phyloP scores from a whole-genome alignment of 73 alveolate genomes.

The Effrenium voratum region DNA sequence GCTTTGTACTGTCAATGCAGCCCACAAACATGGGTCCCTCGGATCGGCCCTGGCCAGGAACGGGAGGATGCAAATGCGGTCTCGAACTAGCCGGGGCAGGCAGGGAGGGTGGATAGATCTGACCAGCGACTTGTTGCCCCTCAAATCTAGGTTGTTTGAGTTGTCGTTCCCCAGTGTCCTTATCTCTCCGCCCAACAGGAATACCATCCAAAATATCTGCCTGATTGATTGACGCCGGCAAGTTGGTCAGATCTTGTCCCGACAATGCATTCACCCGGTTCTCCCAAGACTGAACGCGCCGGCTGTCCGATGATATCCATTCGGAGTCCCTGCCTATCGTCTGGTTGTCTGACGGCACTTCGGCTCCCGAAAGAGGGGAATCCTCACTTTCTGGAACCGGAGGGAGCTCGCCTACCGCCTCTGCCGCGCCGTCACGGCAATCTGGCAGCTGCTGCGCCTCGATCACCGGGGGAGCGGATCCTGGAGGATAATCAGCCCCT shows the following conservation, averaged over 20 bases:
- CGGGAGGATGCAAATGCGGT: no score
- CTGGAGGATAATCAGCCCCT: neutral
- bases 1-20: no score
- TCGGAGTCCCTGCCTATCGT: neutral
- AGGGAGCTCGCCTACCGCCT: no score
- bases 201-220: neutral
- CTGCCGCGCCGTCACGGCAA: neutral
- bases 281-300: neutral
- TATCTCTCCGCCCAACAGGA: neutral
- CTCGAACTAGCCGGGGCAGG: no score
- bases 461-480: neutral
- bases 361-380: neutral
- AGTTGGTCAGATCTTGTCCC: neutral
- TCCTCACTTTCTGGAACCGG: neutral
- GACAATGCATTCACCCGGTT: neutral
- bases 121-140: no score
- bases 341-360: no score
- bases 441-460: neutral
- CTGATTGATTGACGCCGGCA: neutral
- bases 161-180: no score
- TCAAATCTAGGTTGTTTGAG: no score
- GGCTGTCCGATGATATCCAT: neutral
- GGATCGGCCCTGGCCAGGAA: no score
- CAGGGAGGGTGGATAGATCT: no score
- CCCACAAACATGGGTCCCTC: no score